phyloP scores from a whole-genome alignment of 1,284 basidiomycete species.

The Amylostereum chailletii region DNA sequence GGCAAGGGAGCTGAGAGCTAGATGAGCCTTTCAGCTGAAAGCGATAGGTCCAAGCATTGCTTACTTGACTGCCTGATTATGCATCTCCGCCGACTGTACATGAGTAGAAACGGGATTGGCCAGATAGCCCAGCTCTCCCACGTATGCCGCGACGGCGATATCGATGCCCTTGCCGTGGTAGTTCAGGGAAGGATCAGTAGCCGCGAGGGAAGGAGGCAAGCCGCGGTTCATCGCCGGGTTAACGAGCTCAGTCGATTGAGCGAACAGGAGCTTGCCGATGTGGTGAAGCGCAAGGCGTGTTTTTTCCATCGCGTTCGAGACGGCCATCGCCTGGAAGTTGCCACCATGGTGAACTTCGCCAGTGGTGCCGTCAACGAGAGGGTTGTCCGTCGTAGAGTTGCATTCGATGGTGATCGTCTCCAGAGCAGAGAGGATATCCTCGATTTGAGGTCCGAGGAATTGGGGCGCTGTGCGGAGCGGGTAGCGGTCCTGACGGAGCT shows the following conservation, averaged over 20 bases:
- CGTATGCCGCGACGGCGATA: conserved; percentile 76
- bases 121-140: conserved; percentile 74
- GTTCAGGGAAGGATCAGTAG: conserved; percentile 75
- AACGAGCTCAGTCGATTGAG: conserved; percentile 77
- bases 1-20: conserved; percentile 56
- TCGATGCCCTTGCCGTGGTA: conserved; percentile 84
- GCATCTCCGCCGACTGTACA: conserved; percentile 81
- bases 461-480: conserved; percentile 73
- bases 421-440: conserved; percentile 66
- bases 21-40: conserved; percentile 5
- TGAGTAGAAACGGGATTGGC: conserved; percentile 82
- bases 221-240: conserved; percentile 81
- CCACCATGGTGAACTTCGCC: conserved; percentile 74
- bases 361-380: conserved; percentile 59
- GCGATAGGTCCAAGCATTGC: conserved; percentile 18
- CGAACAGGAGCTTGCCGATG: conserved; percentile 77
- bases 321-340: conserved; percentile 83
- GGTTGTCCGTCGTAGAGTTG: conserved; percentile 81
- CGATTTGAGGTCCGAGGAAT: conserved; percentile 81
- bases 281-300: conserved; percentile 75
- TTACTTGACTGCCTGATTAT: conserved; percentile 81
- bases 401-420: conserved; percentile 66
- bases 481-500: conserved; percentile 72
- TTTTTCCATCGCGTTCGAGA: conserved; percentile 86
- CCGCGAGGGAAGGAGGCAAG: conserved; percentile 73